These are phyloP conservation scores for Lolium rigidum DNA, from an alignment of 176 grass and related monocot species.

Conservation along the genomic window DNA sequence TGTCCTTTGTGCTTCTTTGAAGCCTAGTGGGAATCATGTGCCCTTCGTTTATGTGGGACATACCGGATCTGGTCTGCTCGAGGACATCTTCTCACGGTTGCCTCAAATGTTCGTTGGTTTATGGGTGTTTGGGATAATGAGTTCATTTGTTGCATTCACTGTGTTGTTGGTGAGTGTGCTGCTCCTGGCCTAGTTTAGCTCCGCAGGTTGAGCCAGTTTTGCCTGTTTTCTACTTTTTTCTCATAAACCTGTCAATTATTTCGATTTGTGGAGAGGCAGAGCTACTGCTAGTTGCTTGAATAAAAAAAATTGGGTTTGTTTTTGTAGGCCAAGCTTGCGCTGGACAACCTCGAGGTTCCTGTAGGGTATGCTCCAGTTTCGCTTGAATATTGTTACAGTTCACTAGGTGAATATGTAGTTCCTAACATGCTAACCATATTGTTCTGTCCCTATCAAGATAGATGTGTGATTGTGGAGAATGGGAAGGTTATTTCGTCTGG, in stretches of 20 bases:
- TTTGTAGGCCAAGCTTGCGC: constrained; percentile 73
- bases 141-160: not conserved
- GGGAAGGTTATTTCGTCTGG: constrained; percentile 77
- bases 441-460: constrained; percentile 28
- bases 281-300: not conserved
- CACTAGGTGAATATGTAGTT: constrained; percentile 7
- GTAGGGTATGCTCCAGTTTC: constrained; percentile 64
- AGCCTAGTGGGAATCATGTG: not conserved
- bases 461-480: constrained; percentile 88
- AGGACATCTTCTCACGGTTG: not conserved
- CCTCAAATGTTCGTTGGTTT: not conserved
- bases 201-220: not conserved
- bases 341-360: constrained; percentile 90
- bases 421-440: constrained; percentile 3
- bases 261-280: not conserved
- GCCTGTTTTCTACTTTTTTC: not conserved
- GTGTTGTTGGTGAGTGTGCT: not conserved
- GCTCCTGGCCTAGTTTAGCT: not conserved
- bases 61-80: not conserved
- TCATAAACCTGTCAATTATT: not conserved
- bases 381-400: not conserved
- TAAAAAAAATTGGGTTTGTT: not conserved
- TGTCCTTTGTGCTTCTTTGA: constrained; percentile 13
- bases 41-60: not conserved
- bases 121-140: not conserved